Base-by-base conservation (phyloP, 805 yeast species). In the Yamadazyma nakazawae region DNA sequence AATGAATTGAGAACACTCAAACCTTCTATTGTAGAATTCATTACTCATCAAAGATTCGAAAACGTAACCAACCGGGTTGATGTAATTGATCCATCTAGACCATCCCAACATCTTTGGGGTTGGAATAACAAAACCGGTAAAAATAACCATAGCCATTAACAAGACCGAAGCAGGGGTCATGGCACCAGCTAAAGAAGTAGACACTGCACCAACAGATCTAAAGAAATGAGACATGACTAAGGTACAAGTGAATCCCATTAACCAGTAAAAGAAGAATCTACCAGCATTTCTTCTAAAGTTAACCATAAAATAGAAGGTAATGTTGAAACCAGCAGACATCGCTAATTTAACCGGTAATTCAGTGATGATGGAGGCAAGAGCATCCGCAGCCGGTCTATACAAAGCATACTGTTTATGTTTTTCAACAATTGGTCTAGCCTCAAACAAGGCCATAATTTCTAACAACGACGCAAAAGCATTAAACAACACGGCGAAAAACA, bases 341-440 rank as follows among this genome's bases (percentile, higher is more conserved):
- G 67, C 49, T 63, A 85, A 84, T 44, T 80, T 72, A 2, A 90
- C 89, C 50, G 85, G 63, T 36, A 80, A 82, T 2, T 87, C 75
- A 4, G 82, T 48, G 12, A 13, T 14, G 39, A 81, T 69, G 5
- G 80, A 68, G 0, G 88, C 83, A 5, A 85, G 54, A 1, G 89
- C 84, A 58, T 85, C 92, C 2, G 87, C 81, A 11, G 88, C 75
- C 2, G 91, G 90, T 48, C 81, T 81, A 61, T 84, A 87, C 47
- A 85, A 74, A 0, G 88, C 81, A 54, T 82, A 87, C 40, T 75
- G 73, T 56, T 82, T 80, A 60, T 87, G 95, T 57, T 86, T 85
- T 54, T 76, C 78, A 24, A 84, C 75, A 52, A 87, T 79, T 34
- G 84, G 81, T 65, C 85, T 79, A 48, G 78, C 77, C 48, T 79